Conservation (phyloP, 2,329 filamentous ascomycete species). For the Endothia cerciana region DNA sequence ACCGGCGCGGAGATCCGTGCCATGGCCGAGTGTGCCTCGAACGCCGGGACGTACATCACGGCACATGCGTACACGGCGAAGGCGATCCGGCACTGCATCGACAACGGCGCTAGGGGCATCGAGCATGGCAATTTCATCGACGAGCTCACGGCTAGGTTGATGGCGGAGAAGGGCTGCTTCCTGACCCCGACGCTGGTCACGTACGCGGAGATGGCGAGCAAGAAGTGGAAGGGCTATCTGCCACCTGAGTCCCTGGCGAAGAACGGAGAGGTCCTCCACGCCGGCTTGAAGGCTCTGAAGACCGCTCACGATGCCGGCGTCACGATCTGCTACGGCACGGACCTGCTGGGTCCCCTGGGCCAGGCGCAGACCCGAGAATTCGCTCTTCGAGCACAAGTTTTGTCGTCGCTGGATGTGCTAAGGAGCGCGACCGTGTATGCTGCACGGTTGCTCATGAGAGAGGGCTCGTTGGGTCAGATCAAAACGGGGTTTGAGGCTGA, state of each 20-base stretch:
- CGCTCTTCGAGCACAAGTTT: constrained; percentile 46
- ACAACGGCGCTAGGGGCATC: constrained; percentile 56
- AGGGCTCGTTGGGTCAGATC: constrained; percentile 51
- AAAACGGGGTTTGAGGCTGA: constrained; percentile 54
- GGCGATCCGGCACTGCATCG: constrained; percentile 54
- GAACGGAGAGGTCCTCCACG: constrained; percentile 51
- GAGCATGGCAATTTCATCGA: constrained; percentile 47
- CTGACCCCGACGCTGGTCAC: constrained; percentile 57
- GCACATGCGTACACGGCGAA: constrained; percentile 57
- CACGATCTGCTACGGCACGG: constrained; percentile 57
- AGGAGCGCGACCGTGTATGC: constrained; percentile 55
- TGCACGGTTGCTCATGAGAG: constrained; percentile 49
- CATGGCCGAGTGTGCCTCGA: constrained; percentile 50
- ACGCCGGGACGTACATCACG: constrained; percentile 55
- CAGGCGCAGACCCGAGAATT: constrained; percentile 56
- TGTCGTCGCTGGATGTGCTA: constrained; percentile 48
- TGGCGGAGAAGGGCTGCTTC: constrained; percentile 51
- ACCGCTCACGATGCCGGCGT: constrained; percentile 54
- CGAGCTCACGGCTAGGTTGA: constrained; percentile 45
- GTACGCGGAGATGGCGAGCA: constrained; percentile 50
- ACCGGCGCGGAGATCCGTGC: constrained; percentile 55
- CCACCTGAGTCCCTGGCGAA: constrained; percentile 47
- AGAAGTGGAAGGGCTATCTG: constrained; percentile 45
- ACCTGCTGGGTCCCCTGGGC: constrained; percentile 55
- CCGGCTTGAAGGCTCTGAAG: constrained; percentile 48